phyloP scores from a whole-genome alignment of 2,329 filamentous ascomycete genomes.

The Macrophomina tecta region DNA sequence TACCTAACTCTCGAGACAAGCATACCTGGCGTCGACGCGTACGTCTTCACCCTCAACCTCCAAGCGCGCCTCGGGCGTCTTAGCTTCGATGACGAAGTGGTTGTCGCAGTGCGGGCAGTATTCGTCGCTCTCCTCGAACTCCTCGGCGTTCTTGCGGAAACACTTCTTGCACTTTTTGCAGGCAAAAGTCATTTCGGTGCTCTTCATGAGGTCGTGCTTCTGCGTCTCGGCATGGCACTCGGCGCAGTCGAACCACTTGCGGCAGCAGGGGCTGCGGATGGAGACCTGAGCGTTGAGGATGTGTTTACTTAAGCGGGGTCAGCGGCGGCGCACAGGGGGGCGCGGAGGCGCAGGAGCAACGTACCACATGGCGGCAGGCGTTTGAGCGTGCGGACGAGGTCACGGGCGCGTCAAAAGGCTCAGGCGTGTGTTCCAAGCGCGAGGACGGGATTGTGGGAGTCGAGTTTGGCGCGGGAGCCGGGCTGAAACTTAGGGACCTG shows the following conservation, averaged over 20 bases:
- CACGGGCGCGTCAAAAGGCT: slow-evolving; percentile 5
- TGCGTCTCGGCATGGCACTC: slow-evolving; percentile 89
- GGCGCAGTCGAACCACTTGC: slow-evolving; percentile 98
- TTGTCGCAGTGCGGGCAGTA: slow-evolving; percentile 99
- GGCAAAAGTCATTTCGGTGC: slow-evolving; percentile 87
- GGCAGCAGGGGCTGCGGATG: slow-evolving; percentile 94
- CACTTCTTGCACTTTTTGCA: slow-evolving; percentile 99
- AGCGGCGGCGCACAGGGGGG: slow-evolving; percentile 20
- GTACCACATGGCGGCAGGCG: slow-evolving; percentile 39
- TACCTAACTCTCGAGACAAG: slow-evolving; percentile 29
- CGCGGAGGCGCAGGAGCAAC: slow-evolving; percentile 3
- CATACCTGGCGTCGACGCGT: slow-evolving; percentile 72
- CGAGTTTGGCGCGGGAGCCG: slow-evolving; percentile 4
- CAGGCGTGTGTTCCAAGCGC: slow-evolving; percentile 10
- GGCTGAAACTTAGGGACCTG: slow-evolving; percentile 16
- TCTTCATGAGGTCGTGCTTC: slow-evolving; percentile 75
- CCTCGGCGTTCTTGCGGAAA: slow-evolving; percentile 89
- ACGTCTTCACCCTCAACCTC: slow-evolving; percentile 92
- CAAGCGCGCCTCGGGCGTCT: slow-evolving; percentile 80
- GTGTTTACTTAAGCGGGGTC: slow-evolving; percentile 74
- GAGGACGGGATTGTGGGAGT: not conserved
- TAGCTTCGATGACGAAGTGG: slow-evolving; percentile 91
- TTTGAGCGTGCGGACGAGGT: slow-evolving; percentile 2
- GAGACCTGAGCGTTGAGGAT: slow-evolving; percentile 96
- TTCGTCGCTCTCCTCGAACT: slow-evolving; percentile 97